Conservation (phyloP, 2,329 filamentous ascomycete species). For the Colletotrichum tanaceti region DNA sequence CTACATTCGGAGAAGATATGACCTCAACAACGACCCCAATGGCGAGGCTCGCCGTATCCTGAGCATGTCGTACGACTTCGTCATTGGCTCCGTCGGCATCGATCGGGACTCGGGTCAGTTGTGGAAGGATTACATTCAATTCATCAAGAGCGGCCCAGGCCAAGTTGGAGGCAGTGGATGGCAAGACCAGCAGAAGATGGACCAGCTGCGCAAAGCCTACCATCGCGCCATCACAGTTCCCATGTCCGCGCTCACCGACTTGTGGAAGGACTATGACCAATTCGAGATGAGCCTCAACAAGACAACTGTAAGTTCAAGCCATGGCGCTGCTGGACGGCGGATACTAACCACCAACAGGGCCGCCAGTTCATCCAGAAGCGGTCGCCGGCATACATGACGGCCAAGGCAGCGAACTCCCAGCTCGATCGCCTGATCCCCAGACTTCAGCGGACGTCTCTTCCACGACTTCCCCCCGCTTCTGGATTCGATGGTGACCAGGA, state of each 20-base stretch:
- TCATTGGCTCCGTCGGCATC: conserved; percentile 87
- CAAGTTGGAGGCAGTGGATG: conserved; percentile 85
- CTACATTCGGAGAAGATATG: conserved; percentile 92
- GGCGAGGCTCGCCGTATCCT: conserved; percentile 83
- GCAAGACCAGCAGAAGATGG: conserved; percentile 99
- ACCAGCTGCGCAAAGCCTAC: conserved; percentile 89
- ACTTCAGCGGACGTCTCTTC: conserved; percentile 80
- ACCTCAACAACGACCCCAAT: conserved; percentile 79
- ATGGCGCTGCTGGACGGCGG: neutral
- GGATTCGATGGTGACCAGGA: conserved; percentile 90
- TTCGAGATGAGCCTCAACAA: conserved; percentile 97
- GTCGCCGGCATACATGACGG: conserved; percentile 95
- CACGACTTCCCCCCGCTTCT: conserved; percentile 82
- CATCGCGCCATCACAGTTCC: conserved; percentile 90
- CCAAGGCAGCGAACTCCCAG: conserved; percentile 88
- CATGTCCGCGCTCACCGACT: conserved; percentile 80
- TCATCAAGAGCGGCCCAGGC: conserved; percentile 89
- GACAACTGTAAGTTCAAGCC: conserved; percentile 72
- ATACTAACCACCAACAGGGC: conserved; percentile 67
- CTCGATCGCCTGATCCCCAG: conserved; percentile 88
- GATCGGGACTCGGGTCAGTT: conserved; percentile 90
- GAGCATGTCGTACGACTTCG: conserved; percentile 90
- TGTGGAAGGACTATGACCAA: conserved; percentile 98
- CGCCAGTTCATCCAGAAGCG: conserved; percentile 95
- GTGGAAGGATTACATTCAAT: conserved; percentile 95